Conservation (phyloP, 192 early-diverging fungal genomes). For the Pilaira anomala region DNA sequence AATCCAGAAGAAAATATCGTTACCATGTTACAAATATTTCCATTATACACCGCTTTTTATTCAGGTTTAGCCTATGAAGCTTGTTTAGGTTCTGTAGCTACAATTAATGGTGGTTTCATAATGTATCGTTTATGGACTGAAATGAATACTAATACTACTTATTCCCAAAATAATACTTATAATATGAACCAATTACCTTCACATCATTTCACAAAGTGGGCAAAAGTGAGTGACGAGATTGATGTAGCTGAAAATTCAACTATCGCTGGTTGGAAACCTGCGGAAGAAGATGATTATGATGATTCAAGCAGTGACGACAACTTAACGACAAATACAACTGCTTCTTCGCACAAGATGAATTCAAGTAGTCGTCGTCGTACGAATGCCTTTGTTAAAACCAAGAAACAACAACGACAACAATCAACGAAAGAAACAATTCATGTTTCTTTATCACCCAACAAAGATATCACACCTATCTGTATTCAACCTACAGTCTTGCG, state of each 20-base stretch:
- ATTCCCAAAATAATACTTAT: background rate
- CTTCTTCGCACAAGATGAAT: no score
- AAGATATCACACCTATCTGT: slow-evolving; percentile 24
- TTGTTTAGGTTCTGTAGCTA: slow-evolving; percentile 59
- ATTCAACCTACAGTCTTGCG: slow-evolving; percentile 40
- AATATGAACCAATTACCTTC: background rate
- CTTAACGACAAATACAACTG: background rate
- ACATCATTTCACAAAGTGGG: slow-evolving; percentile 3
- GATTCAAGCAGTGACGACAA: background rate
- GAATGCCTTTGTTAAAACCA: no score
- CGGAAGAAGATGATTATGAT: background rate
- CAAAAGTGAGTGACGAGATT: slow-evolving; percentile 22
- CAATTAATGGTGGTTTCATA: slow-evolving; percentile 63
- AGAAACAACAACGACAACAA: no score
- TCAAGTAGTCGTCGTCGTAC: no score
- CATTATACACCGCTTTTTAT: slow-evolving; percentile 62
- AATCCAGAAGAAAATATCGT: slow-evolving; percentile 62
- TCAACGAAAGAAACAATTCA: background rate
- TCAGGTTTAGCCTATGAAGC: slow-evolving; percentile 63
- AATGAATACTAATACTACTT: slow-evolving; percentile 6
- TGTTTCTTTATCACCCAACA: slow-evolving; percentile 18
- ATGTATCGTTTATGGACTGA: slow-evolving; percentile 68
- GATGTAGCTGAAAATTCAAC: no score
- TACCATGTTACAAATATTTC: slow-evolving; percentile 68
- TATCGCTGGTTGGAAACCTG: background rate